These are phyloP conservation scores for Xylogone sp. DNA, from an alignment of 2,329 filamentous ascomycete genomes.

Conservation along the genomic window DNA sequence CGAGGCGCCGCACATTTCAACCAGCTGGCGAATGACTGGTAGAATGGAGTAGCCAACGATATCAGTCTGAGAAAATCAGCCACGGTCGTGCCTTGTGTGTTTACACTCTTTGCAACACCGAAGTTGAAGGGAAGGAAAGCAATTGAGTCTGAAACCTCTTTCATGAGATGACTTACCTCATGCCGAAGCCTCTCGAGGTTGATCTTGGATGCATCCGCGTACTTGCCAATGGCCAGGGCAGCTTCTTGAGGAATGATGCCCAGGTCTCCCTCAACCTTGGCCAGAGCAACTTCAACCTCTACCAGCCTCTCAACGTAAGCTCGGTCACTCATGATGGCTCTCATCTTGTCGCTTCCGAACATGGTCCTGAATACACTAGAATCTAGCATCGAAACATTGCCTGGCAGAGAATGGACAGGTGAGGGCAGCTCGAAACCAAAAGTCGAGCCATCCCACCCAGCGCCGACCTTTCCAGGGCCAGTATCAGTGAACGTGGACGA, in stretches of 20 bases:
- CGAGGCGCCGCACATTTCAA: constrained; percentile 17
- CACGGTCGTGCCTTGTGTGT: background rate
- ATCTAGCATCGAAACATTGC: constrained; percentile 27
- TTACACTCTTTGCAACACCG: background rate
- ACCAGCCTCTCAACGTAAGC: constrained; percentile 42
- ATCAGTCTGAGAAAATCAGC: constrained; percentile 31
- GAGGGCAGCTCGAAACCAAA: background rate
- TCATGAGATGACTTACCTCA: background rate
- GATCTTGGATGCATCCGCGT: background rate
- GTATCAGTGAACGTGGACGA: background rate
- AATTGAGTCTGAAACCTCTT: background rate
- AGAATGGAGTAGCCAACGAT: constrained; percentile 50
- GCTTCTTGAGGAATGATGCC: constrained; percentile 36
- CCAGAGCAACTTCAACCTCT: constrained; percentile 45
- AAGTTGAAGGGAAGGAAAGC: background rate
- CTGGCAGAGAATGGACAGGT: background rate
- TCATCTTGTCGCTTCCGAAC: constrained; percentile 45
- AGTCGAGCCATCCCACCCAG: background rate
- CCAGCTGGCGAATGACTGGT: constrained; percentile 43
- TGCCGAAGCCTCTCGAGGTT: constrained; percentile 12
- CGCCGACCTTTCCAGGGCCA: background rate
- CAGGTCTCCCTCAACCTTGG: constrained; percentile 42
- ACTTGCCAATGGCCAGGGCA: background rate
- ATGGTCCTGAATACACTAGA: constrained; percentile 45
- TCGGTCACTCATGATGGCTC: constrained; percentile 43